Base-by-base conservation (phyloP, 306 rosid genomes). In the Citrullus amarus region DNA sequence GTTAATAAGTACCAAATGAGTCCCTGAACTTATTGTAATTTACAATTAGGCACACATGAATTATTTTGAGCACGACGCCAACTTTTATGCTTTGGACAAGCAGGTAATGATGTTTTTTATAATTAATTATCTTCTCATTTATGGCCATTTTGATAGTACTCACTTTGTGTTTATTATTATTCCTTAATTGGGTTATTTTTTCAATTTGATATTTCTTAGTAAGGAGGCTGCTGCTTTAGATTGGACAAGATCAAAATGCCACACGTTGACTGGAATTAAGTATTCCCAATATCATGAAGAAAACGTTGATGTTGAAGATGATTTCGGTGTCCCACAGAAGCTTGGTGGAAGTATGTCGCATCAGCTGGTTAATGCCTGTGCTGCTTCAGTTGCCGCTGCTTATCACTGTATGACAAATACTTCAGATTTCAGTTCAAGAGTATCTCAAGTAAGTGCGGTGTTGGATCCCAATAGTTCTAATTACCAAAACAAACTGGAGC, bases 151-250 rank as follows among this genome's bases (percentile, higher is more conserved):
- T 16, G 39, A 32, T 9, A 34, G n/a, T 51, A 32, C 55, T 57
- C 1, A 10, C 79, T 58, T 59, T 44, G 70, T 7, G 61, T 50
- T 71, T 54, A 16, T 43, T 63, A 67, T 58, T 78, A 44, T 77
- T 39, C 79, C 60, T 79, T 78, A 70, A 17, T 48, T 62, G 36
- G 51, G 38, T 58, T 57, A 66, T 41, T 53, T 44, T 77, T 61
- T 72, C 80, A 57, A 81, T 86, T 34, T 53, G 16, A 53, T 74
- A 16, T 74, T 74, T 74, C 62, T 72, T 84, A 95, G 89, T 86
- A 85, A 87, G 84, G 97, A 95, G 85, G 97, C 97, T 79, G 87
- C 87, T 75, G 84, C 84, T 87, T 91, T 92, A 87, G 98, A 95
- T 83, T 95, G 98, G 98, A 92, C 96, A 18, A 91, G 88, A 88